Conservation (phyloP, 805 yeast genomes). For the Yarrowia sp. region DNA sequence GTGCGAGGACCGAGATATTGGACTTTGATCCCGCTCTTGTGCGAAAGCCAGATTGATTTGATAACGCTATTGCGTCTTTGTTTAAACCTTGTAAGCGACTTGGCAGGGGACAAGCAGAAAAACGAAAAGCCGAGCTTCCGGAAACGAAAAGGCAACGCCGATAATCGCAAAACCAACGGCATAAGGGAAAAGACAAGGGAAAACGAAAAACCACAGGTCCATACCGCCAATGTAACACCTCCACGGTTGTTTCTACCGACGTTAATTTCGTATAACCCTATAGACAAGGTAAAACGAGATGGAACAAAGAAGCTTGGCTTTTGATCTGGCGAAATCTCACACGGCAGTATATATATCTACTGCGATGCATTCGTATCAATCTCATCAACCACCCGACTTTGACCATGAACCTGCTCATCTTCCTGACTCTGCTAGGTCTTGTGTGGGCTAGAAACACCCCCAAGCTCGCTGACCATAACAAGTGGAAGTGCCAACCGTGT, state of each 20-base stretch:
- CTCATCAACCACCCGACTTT: background rate
- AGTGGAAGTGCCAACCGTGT: constrained; percentile 27
- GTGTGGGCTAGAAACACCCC: constrained; percentile 11
- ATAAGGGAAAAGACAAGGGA: background rate
- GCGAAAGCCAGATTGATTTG: constrained; percentile 4
- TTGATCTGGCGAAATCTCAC: background rate
- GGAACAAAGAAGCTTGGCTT: background rate
- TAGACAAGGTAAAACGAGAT: background rate
- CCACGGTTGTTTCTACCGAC: background rate
- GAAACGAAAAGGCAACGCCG: background rate
- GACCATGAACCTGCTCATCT: constrained; percentile 8
- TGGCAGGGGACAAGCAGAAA: constrained; percentile 17
- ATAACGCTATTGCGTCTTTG: constrained; percentile 20
- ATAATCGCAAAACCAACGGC: background rate
- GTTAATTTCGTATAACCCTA: constrained; percentile 14
- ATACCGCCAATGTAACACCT: background rate
- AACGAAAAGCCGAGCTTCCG: background rate
- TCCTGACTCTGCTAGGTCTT: constrained; percentile 2
- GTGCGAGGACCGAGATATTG: background rate
- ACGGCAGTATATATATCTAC: constrained; percentile 1
- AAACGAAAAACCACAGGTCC: background rate
- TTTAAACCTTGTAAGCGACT: constrained; percentile 2
- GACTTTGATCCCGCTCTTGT: background rate
- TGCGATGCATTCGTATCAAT: background rate
- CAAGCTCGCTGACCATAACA: constrained; percentile 11